Evolutionary conservation across 306 rosid species (phyloP).

Genomic region (Dryas drummondii): DNA sequence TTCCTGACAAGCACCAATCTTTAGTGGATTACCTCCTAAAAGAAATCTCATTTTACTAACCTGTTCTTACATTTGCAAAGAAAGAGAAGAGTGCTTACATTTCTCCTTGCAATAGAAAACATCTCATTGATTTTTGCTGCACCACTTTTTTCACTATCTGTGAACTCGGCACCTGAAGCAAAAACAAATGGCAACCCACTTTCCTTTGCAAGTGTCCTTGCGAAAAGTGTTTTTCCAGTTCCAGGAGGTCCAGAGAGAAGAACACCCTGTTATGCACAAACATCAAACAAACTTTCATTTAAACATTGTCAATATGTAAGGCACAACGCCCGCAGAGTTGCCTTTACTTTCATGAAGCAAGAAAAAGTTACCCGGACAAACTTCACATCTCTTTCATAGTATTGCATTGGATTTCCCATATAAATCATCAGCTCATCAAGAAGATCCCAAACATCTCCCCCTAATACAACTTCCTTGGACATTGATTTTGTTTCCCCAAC

Average conservation of each 20-base stretch:
- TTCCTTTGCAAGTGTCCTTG: constrained; percentile 87
- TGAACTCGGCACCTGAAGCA: constrained; percentile 98
- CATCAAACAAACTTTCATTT: constrained; percentile 27
- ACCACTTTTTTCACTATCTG: constrained; percentile 96
- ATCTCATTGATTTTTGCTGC: constrained; percentile 86
- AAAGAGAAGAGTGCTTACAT: constrained; percentile 47
- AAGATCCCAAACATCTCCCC: constrained; percentile 99
- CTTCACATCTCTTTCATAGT: constrained; percentile 80
- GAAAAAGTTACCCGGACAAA: constrained; percentile 82
- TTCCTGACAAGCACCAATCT: background rate
- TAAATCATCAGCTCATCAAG: constrained; percentile 96
- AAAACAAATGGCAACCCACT: constrained; percentile 95
- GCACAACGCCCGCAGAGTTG: constrained; percentile 19
- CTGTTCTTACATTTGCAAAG: background rate
- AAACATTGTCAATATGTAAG: constrained; percentile 17
- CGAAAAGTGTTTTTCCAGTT: constrained; percentile 97
- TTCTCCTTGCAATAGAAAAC: constrained; percentile 90
- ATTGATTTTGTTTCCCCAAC: constrained; percentile 80
- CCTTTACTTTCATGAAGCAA: constrained; percentile 13
- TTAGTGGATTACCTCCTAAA: background rate
- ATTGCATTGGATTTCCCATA: constrained; percentile 98
- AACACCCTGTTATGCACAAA: constrained; percentile 68
- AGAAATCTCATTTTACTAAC: background rate
- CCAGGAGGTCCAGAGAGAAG: constrained; percentile 99
- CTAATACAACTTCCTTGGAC: constrained; percentile 90